phyloP scores from a whole-genome alignment of 208 protist species.

The Eutreptiella sp. region DNA sequence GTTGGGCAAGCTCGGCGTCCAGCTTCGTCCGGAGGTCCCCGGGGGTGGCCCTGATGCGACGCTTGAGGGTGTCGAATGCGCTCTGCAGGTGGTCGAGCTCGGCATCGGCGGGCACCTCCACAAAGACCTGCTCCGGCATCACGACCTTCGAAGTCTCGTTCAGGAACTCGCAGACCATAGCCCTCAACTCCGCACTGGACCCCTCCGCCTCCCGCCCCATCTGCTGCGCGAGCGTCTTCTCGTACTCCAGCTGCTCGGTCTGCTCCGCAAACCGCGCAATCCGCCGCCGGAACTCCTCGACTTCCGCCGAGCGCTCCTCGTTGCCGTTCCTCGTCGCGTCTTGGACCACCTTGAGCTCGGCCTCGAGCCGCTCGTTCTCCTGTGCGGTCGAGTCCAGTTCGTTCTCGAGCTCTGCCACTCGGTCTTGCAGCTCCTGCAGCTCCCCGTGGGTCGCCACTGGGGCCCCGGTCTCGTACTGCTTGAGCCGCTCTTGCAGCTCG shows the following conservation, averaged over 20 bases:
- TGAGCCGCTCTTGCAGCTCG: slow-evolving; percentile 64
- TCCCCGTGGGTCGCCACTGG: slow-evolving; percentile 56
- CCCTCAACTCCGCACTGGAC: not conserved
- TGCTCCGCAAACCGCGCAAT: slow-evolving; percentile 48
- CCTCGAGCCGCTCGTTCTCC: slow-evolving; percentile 25
- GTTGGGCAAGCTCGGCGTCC: slow-evolving; percentile 19
- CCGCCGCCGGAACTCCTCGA: slow-evolving; percentile 54
- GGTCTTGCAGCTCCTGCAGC: slow-evolving; percentile 51
- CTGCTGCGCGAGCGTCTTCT: slow-evolving; percentile 51
- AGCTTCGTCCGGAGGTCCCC: slow-evolving; percentile 1
- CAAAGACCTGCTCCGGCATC: no score
- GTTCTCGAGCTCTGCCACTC: slow-evolving; percentile 58
- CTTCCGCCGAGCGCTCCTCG: slow-evolving; percentile 61
- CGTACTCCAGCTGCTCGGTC: slow-evolving; percentile 53
- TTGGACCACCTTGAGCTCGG: slow-evolving; percentile 45
- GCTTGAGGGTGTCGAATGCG: slow-evolving; percentile 7
- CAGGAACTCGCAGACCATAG: not conserved
- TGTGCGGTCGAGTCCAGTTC: slow-evolving; percentile 40
- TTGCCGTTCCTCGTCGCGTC: slow-evolving; percentile 36
- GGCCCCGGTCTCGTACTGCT: slow-evolving; percentile 64
- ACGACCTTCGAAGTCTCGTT: not conserved
- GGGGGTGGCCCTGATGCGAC: not conserved
- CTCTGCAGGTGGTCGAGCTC: slow-evolving; percentile 10
- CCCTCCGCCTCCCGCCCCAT: slow-evolving; percentile 36
- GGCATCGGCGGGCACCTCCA: no score